These are phyloP conservation scores for Furcasterigmium furcatum DNA, from an alignment of 2,329 filamentous ascomycete species.

Conservation along the genomic window DNA sequence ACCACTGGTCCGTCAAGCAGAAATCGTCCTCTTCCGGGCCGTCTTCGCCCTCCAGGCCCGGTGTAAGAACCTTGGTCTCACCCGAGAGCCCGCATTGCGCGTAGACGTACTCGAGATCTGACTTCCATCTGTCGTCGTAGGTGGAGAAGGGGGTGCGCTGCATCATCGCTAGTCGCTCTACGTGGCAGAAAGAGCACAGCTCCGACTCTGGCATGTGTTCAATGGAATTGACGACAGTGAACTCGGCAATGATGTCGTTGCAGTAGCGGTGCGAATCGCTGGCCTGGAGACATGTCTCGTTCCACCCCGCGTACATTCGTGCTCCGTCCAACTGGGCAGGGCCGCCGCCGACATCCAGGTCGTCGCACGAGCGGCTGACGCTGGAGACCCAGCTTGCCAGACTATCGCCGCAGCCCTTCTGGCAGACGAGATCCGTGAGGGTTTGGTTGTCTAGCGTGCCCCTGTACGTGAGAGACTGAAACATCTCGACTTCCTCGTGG, in stretches of 20 bases:
- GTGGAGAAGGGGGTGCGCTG: not conserved
- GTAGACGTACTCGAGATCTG: not conserved
- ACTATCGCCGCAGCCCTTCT: not conserved
- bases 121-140: not conserved
- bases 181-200: not conserved
- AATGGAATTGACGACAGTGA: not conserved
- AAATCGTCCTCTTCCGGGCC: not conserved
- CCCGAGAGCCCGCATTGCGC: not conserved
- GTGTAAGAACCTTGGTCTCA: not conserved
- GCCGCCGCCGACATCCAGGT: not conserved
- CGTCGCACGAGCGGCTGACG: not conserved
- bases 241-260: not conserved
- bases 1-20: not conserved
- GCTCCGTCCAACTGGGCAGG: not conserved
- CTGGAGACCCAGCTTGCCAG: not conserved
- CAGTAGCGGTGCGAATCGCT: not conserved
- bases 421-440: not conserved
- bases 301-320: not conserved
- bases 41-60: not conserved
- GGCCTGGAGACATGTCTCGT: not conserved
- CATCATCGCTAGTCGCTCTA: not conserved
- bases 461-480: not conserved
- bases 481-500: not conserved
- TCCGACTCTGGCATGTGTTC: not conserved
- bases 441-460: not conserved